Evolutionary conservation across 306 rosid species (phyloP).

Genomic region (Cucumis cinereus): DNA sequence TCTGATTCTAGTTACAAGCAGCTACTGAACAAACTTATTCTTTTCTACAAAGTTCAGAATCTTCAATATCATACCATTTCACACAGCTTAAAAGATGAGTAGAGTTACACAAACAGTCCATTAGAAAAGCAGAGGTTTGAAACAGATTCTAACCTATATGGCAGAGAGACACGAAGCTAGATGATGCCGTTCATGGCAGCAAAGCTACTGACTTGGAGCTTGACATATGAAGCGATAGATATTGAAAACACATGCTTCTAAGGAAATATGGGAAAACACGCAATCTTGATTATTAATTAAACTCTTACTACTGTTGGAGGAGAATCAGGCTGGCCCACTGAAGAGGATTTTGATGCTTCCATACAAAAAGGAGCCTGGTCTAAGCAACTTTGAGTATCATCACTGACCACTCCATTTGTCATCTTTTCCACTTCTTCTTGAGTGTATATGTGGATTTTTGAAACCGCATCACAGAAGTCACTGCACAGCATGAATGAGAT

Average conservation of each 20-base stretch:
- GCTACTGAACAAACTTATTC: not conserved
- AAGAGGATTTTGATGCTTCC: conserved; percentile 80
- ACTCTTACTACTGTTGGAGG: conserved; percentile 60
- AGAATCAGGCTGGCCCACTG: conserved; percentile 83
- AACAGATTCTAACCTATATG: not conserved
- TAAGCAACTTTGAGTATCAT: conserved; percentile 82
- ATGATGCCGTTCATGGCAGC: not conserved
- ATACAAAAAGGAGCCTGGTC: conserved; percentile 56
- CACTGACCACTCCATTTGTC: conserved; percentile 61
- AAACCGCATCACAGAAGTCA: conserved; percentile 70
- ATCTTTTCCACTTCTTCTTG: conserved; percentile 95
- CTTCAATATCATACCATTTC: not conserved
- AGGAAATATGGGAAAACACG: conserved; percentile 10
- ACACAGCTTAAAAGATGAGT: not conserved
- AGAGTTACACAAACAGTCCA: not conserved
- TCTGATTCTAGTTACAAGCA: not conserved
- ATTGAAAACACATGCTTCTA: conserved; percentile 9
- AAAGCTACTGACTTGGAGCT: conserved; percentile 12
- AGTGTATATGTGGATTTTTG: conserved; percentile 73
- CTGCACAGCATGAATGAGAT: conserved; percentile 27
- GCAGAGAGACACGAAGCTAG: not conserved
- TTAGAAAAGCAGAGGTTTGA: not conserved
- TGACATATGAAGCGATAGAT: conserved; percentile 4
- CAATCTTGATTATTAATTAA: conserved; percentile 13
- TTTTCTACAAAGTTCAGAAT: not conserved